Conservation (phyloP, 73 alveolate genomes). For the Symbiodinium natans region DNA sequence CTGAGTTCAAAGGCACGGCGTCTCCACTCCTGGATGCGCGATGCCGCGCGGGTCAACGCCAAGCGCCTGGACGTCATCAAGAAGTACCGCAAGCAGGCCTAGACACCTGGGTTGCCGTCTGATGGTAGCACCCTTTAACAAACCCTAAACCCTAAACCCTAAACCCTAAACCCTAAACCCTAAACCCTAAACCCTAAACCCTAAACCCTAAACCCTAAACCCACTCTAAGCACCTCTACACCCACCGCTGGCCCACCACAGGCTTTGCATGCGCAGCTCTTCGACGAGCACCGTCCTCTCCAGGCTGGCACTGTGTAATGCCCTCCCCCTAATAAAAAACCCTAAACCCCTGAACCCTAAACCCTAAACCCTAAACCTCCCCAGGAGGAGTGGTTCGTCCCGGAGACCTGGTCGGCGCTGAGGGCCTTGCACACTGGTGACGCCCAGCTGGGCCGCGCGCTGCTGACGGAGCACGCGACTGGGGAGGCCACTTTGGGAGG, state of each 20-base stretch:
- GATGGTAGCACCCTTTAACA: not conserved
- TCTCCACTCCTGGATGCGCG: constrained; percentile 55
- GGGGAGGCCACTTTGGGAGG: not conserved
- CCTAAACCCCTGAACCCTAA: too few relatives aligned
- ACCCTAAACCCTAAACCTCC: not conserved
- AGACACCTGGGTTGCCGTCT: not conserved
- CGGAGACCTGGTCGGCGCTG: not conserved
- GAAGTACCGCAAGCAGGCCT: not conserved
- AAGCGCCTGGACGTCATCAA: constrained; percentile 42
- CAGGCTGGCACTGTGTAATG: too few relatives aligned
- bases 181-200: too few relatives aligned
- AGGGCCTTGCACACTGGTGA: not conserved
- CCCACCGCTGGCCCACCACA: not conserved
- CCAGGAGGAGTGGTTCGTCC: not conserved
- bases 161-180: too few relatives aligned
- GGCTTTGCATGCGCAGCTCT: not conserved
- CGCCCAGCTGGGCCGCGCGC: not conserved
- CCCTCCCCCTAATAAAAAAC: too few relatives aligned
- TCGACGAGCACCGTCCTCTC: not conserved
- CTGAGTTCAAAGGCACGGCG: constrained; percentile 14
- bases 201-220: too few relatives aligned
- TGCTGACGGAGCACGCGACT: not conserved
- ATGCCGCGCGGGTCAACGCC: constrained; percentile 58
- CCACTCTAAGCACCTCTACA: too few relatives aligned
- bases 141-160: not conserved